A percentile compares a stretch with the other conserved stretches of the same genome.
phyloP scores from a whole-genome alignment of 2,329 filamentous ascomycete genomes.

The Sporothrix humicola region DNA sequence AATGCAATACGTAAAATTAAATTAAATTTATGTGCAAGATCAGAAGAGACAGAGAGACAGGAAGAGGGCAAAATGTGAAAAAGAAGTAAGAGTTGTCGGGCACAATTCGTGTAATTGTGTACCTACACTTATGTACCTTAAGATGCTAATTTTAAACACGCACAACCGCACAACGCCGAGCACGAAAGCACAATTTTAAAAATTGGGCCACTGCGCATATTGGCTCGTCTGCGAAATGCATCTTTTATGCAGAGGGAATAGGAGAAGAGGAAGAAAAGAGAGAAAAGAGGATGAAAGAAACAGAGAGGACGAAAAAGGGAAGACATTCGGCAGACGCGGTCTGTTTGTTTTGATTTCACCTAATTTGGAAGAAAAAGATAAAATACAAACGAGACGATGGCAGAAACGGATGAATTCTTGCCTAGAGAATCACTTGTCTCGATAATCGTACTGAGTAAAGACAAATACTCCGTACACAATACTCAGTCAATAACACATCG shows the following conservation, averaged over 20 bases:
- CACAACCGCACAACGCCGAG: slow-evolving; percentile 19
- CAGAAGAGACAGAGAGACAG: too few species aligned
- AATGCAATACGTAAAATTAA: neutral
- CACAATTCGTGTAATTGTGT: neutral
- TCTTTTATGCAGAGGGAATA: slow-evolving; percentile 28
- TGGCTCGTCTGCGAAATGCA: slow-evolving; percentile 5
- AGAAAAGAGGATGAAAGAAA: neutral
- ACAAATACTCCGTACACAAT: too few species aligned
- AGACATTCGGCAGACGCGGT: neutral
- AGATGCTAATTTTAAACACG: slow-evolving; percentile 29
- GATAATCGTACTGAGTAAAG: neutral
- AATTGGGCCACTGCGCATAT: slow-evolving; percentile 26
- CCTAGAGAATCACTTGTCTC: slow-evolving; percentile 16
- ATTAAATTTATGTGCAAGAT: neutral
- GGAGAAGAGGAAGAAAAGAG: neutral
- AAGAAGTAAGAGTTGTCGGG: neutral
- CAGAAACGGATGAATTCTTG: neutral
- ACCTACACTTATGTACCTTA: neutral
- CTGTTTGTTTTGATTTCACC: slow-evolving; percentile 32
- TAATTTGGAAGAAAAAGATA: neutral
- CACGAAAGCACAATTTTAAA: slow-evolving; percentile 29
- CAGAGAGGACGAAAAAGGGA: neutral
- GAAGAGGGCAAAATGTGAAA: neutral
- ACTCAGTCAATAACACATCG: neutral
- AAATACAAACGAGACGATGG: neutral